phyloP scores from a whole-genome alignment of 73 alveolate genomes.

The Paramecium biaurelia region DNA sequence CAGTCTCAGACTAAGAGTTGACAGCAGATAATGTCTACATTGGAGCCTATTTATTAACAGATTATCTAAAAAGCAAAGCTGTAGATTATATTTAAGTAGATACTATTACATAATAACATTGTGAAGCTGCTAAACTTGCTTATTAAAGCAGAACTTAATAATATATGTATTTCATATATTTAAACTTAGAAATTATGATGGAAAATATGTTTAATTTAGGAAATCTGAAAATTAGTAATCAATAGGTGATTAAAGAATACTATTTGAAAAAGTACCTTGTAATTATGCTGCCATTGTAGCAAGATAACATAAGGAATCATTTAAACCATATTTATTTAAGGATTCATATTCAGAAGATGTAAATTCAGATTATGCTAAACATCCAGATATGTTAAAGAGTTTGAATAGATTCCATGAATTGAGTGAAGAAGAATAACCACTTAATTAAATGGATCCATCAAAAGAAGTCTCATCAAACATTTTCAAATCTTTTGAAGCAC shows the following conservation, averaged over 20 bases:
- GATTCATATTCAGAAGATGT: not conserved
- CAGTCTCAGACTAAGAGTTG: not conserved
- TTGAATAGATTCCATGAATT: not conserved
- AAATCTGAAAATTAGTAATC: not conserved
- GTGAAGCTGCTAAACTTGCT: not conserved
- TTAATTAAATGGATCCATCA: not conserved
- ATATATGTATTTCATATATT: not conserved
- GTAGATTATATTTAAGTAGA: not conserved
- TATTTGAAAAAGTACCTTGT: not conserved
- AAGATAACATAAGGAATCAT: not conserved
- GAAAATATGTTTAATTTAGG: not conserved
- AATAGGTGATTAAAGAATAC: not conserved
- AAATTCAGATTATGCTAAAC: not conserved
- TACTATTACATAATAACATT: not conserved
- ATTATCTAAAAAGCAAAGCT: not conserved
- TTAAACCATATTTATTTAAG: not conserved
- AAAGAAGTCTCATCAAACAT: not conserved
- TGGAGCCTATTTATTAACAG: not conserved
- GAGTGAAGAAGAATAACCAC: not conserved
- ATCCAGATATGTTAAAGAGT: slow-evolving; percentile 2
- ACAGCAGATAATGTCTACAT: not conserved
- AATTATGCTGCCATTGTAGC: not conserved
- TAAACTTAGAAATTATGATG: not conserved
- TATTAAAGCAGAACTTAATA: not conserved
- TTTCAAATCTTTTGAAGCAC: not conserved